phyloP scores from a whole-genome alignment of 1,284 basidiomycete species.

The Tylopilus orsonianus region DNA sequence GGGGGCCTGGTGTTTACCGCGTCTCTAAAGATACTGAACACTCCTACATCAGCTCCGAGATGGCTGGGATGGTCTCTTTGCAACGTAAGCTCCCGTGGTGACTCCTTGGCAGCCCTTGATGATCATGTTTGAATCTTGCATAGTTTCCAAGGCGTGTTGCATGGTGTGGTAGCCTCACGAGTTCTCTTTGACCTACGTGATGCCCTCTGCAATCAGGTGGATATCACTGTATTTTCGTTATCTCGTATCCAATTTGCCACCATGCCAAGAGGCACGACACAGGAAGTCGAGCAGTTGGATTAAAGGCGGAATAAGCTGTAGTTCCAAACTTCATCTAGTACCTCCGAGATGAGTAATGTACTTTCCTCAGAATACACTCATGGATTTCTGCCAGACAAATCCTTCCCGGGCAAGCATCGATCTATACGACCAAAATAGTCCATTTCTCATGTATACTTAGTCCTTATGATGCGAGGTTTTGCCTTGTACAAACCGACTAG shows the following conservation, averaged over 20 bases:
- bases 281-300: not conserved
- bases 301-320: not conserved
- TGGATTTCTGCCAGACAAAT: not conserved
- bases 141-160: slow-evolving; percentile 6
- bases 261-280: not conserved
- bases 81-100: not conserved
- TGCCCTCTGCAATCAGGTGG: not conserved
- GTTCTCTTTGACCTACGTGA: slow-evolving; percentile 4
- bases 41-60: slow-evolving; percentile 7
- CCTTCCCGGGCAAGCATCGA: too few relatives aligned
- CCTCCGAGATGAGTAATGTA: too few relatives aligned
- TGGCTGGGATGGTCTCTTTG: slow-evolving; percentile 1
- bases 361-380: too few relatives aligned
- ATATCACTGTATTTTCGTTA: not conserved
- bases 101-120: not conserved
- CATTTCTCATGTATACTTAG: too few relatives aligned
- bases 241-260: slow-evolving; percentile 1
- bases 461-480: too few relatives aligned
- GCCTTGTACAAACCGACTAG: too few relatives aligned
- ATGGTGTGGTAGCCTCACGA: slow-evolving; percentile 3
- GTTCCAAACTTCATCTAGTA: too few relatives aligned
- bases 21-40: not conserved
- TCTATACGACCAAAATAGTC: too few relatives aligned
- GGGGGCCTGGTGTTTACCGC: too few relatives aligned
- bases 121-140: not conserved